Percentiles rank a stretch among this genome's conserved stretches.
Evolutionary conservation across 208 protist genomes (phyloP).

Genomic region (Trypanosoma cruzi): DNA sequence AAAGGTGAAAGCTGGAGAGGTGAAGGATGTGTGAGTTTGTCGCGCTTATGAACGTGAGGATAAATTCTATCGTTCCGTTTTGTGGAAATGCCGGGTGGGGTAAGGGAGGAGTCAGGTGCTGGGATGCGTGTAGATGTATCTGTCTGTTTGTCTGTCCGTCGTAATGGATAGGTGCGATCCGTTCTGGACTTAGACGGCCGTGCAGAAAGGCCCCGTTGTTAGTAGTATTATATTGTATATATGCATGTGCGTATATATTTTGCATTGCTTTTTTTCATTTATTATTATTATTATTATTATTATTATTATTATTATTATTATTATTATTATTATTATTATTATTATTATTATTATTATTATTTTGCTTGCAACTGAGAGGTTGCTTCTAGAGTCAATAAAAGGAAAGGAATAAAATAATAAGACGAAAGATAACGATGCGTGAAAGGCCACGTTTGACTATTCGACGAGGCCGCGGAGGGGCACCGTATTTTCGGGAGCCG

Average conservation of each 20-base stretch:
- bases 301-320: no score
- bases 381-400: slow-evolving; percentile 1
- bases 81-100: neutral
- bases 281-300: no score
- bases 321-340: no score
- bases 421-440: slow-evolving; percentile 16
- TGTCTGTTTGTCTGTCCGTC: neutral
- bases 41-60: neutral
- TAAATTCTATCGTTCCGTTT: neutral
- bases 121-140: no score
- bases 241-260: no score
- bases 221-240: no score
- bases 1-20: neutral
- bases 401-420: slow-evolving; percentile 2
- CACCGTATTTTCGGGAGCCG: slow-evolving; percentile 9
- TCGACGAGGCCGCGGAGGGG: slow-evolving; percentile 14
- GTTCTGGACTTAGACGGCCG: no score
- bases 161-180: neutral
- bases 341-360: no score
- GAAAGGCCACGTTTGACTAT: slow-evolving; percentile 21
- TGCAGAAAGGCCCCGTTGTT: no score
- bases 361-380: no score
- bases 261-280: no score
- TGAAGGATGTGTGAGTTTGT: neutral
- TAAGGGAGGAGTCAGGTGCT: no score